phyloP scores from a whole-genome alignment of 192 early-diverging fungal species.

The Coemansia sp. region DNA sequence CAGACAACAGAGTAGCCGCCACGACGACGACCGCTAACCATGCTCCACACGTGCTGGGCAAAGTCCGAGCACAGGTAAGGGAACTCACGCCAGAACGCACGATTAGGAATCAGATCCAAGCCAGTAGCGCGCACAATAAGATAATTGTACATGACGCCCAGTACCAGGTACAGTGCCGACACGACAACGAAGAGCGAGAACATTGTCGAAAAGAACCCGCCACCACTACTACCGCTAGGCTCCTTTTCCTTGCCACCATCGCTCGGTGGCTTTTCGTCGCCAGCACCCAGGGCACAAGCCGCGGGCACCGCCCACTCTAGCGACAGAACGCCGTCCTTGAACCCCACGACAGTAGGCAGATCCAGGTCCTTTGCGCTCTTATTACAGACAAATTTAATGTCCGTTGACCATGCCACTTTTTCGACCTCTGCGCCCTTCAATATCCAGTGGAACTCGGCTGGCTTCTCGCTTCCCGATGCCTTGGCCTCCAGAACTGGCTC shows the following conservation, averaged over 20 bases:
- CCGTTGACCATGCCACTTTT: conserved; percentile 29
- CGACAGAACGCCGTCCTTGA: conserved; percentile 36
- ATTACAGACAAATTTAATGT: conserved; percentile 52
- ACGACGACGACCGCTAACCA: conserved; percentile 44
- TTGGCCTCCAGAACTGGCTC: conserved; percentile 36
- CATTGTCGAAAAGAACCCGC: conserved; percentile 50
- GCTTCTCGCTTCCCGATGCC: conserved; percentile 27
- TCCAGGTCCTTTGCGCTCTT: conserved; percentile 35
- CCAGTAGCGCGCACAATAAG: conserved; percentile 45
- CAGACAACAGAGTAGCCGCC: conserved; percentile 55
- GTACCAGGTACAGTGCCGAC: conserved; percentile 43
- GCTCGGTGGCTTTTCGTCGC: conserved; percentile 10
- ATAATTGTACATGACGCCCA: conserved; percentile 54
- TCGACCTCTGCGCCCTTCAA: conserved; percentile 43
- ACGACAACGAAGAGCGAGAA: conserved; percentile 31
- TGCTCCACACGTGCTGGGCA: conserved; percentile 50
- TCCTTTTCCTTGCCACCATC: conserved; percentile 22
- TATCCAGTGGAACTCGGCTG: conserved; percentile 50
- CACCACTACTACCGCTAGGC: conserved; percentile 12
- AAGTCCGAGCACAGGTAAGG: conserved; percentile 54
- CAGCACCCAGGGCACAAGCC: conserved; percentile 40
- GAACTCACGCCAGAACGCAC: conserved; percentile 53
- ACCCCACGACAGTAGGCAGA: conserved; percentile 25
- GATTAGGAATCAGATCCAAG: conserved; percentile 54
- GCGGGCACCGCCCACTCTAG: conserved; percentile 56